Percentiles rank a stretch among this genome's conserved stretches.
Evolutionary conservation across 2,329 filamentous ascomycete species (phyloP).

Genomic region (Botrytis fragariae): DNA sequence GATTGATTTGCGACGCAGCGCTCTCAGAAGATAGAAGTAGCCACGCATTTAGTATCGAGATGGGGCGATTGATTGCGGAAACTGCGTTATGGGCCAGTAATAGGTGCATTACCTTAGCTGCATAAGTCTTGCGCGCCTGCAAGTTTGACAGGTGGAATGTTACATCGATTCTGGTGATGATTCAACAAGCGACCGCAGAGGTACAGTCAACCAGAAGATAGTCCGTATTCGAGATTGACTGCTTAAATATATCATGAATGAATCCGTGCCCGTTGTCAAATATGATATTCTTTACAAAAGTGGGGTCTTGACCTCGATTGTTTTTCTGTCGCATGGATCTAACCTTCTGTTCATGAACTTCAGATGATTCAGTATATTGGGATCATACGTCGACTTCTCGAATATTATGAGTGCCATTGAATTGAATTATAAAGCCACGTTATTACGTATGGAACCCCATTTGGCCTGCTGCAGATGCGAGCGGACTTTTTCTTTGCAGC

Average conservation of each 20-base stretch:
- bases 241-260: conserved; percentile 13
- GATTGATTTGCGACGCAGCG: background rate
- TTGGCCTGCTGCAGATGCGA: conserved; percentile 4
- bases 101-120: background rate
- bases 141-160: conserved; percentile 6
- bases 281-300: conserved; percentile 4
- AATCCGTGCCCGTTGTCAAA: conserved; percentile 1
- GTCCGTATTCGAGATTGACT: conserved; percentile 1
- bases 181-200: background rate
- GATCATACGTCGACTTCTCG: background rate
- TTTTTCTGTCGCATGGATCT: background rate
- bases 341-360: background rate
- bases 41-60: background rate
- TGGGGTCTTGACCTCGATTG: background rate
- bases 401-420: background rate
- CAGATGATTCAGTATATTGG: background rate
- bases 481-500: background rate
- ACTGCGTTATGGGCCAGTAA: background rate
- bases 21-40: background rate
- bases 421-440: background rate
- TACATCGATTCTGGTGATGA: background rate
- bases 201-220: background rate
- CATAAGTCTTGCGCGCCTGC: background rate
- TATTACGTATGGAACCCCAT: background rate
- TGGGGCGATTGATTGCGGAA: background rate